These are phyloP conservation scores for Lodderomyces oxycetoniae DNA, from an alignment of 1,139 yeast species.

Conservation along the genomic window DNA sequence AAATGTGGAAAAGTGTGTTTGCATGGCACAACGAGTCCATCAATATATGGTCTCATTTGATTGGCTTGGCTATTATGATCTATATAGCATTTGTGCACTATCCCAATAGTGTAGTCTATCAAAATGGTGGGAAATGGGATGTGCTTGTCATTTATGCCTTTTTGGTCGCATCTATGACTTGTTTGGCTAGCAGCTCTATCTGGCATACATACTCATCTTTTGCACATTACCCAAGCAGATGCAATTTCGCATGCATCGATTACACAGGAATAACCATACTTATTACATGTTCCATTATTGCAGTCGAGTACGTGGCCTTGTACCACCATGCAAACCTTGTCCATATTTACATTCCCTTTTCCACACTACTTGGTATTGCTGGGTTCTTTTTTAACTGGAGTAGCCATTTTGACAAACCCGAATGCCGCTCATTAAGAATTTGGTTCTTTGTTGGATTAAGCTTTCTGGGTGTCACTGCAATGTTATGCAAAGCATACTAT, in stretches of 20 bases:
- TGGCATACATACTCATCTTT: slow-evolving; percentile 95
- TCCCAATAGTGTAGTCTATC: slow-evolving; percentile 50
- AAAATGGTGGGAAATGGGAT: slow-evolving; percentile 41
- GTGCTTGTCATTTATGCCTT: slow-evolving; percentile 58
- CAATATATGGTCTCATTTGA: slow-evolving; percentile 89
- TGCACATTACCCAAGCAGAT: slow-evolving; percentile 57
- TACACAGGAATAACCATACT: slow-evolving; percentile 90
- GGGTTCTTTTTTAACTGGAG: slow-evolving; percentile 89
- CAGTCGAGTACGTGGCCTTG: slow-evolving; percentile 79
- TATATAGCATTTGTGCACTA: slow-evolving; percentile 57
- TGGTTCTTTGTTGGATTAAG: slow-evolving; percentile 82
- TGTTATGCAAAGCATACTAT: slow-evolving; percentile 50
- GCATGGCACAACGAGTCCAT: slow-evolving; percentile 71
- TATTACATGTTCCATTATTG: slow-evolving; percentile 84
- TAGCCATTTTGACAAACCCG: slow-evolving; percentile 83
- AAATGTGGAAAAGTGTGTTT: slow-evolving; percentile 54
- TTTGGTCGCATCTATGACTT: slow-evolving; percentile 66
- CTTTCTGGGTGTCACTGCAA: slow-evolving; percentile 65
- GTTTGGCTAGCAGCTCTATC: slow-evolving; percentile 69
- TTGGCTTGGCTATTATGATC: slow-evolving; percentile 58
- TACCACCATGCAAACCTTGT: slow-evolving; percentile 54
- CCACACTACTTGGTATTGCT: slow-evolving; percentile 60
- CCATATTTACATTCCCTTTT: slow-evolving; percentile 50
- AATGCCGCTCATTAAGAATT: slow-evolving; percentile 73
- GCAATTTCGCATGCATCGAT: slow-evolving; percentile 86